Evolutionary conservation across 2,329 filamentous ascomycete genomes (phyloP), one percentile per base, ranked within the genome.

Genomic region (Colletotrichum plurivorum): DNA sequence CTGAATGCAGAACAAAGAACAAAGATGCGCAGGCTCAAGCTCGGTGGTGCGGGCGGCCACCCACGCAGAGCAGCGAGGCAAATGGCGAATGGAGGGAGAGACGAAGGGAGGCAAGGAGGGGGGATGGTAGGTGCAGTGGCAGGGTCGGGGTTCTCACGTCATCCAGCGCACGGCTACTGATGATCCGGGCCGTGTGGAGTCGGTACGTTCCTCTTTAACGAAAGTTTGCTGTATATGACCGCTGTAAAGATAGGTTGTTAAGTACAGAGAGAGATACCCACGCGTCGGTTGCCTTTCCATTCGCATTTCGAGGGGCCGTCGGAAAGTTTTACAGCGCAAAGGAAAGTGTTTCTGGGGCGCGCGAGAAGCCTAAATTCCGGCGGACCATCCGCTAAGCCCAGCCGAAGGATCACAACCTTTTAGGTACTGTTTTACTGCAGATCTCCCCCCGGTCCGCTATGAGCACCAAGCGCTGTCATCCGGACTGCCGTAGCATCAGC

Each of bases 81-180:
- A 43, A 43, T n/a, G 12, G 13, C 5, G 13, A 15, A 12, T 41
- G 2, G 41, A n/a, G 12, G 27, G 18, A 20, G 20, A 27, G 13
- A 13, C 20, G 18, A 45, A 18, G 36, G 39, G 18, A 18, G 57
- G 20, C n/a, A 48, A n/a, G 48, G 18, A 4, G 20, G 20, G 20
- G 48, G 20, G 10, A 36, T 36, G 31, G 31, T 36, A 36, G 31
- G 31, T 36, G 31, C 31, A 36, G 52, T 31, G 53, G 15, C 31
- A 25, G 54, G 54, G 27, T 25, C 49, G 12, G 60, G 27, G 60
- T 31, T 65, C 66, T 68, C 61, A 68, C 60, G 66, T 68, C 66
- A 68, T 68, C 61, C 43, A n/a, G 61, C 65, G 61, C 48, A 55
- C 65, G 66, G 66, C 39, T 65, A 41, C 61, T 54, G 39, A 59